phyloP scores from a whole-genome alignment of 2,329 filamentous ascomycete species.

The Didymella glomerata region DNA sequence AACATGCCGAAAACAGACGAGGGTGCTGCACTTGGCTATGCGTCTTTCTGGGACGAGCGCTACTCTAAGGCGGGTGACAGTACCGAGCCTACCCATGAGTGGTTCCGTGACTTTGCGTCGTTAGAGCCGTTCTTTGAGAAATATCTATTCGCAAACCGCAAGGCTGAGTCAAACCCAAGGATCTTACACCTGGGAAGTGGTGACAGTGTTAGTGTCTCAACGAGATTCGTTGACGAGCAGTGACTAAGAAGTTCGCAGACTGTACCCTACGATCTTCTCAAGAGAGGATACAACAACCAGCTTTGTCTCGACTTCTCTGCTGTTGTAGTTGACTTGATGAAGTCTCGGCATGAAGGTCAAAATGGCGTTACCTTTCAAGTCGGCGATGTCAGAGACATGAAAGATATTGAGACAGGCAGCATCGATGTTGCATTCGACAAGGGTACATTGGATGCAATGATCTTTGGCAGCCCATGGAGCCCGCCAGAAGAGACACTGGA shows the following conservation, averaged over 20 bases:
- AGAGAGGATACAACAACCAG: conserved; percentile 6
- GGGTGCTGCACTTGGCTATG: conserved; percentile 19
- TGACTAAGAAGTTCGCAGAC: neutral
- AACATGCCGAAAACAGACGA: conserved; percentile 21
- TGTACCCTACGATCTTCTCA: conserved; percentile 9
- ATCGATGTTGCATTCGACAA: conserved; percentile 68
- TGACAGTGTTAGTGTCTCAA: neutral
- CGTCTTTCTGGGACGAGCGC: conserved; percentile 60
- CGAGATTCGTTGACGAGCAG: neutral
- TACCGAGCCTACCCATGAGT: conserved; percentile 58
- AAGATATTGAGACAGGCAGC: conserved; percentile 49
- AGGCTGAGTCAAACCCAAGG: neutral
- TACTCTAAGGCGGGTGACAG: conserved; percentile 54
- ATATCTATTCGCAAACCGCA: neutral
- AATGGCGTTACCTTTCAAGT: conserved; percentile 59
- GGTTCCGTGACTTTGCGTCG: neutral
- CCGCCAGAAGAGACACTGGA: conserved; percentile 60
- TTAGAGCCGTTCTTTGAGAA: conserved; percentile 2
- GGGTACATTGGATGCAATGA: conserved; percentile 64
- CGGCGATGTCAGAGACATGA: conserved; percentile 63
- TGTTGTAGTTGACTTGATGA: conserved; percentile 64
- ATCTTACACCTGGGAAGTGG: neutral
- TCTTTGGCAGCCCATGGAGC: conserved; percentile 63
- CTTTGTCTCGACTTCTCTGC: conserved; percentile 65
- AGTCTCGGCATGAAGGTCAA: conserved; percentile 50